Evolutionary conservation across 768 basidiomycete genomes (phyloP).

Genomic region (Termitomyces sp.): DNA sequence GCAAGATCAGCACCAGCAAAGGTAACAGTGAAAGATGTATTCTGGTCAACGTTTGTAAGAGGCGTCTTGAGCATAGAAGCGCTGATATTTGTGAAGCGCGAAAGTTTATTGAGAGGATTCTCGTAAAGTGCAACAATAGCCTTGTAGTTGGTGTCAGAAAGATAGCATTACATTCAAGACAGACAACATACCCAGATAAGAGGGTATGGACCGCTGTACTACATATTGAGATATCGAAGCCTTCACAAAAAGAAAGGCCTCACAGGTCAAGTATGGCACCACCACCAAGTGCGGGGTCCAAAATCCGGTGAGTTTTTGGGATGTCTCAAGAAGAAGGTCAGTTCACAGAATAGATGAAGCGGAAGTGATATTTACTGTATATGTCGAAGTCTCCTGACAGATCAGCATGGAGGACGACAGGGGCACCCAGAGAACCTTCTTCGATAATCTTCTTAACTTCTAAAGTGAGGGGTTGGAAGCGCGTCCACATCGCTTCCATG

Average conservation of each 20-base stretch:
- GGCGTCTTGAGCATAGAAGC: conserved; percentile 78
- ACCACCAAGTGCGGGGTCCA: conserved; percentile 78
- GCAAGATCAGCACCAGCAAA: conserved; percentile 57
- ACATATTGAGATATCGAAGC: not conserved
- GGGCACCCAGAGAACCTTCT: conserved; percentile 60
- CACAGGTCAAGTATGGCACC: conserved; percentile 84
- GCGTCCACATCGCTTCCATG: conserved; percentile 92
- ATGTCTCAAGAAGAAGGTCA: conserved; percentile 39
- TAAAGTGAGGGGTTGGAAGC: conserved; percentile 67
- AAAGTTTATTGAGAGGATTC: conserved; percentile 64
- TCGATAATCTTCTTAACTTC: conserved; percentile 66
- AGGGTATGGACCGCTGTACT: conserved; percentile 74
- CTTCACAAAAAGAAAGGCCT: conserved; percentile 18
- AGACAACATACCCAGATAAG: conserved; percentile 61
- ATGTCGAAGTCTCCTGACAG: conserved; percentile 68
- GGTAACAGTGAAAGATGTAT: conserved; percentile 69
- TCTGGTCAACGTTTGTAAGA: conserved; percentile 74
- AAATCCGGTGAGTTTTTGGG: conserved; percentile 67
- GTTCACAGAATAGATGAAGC: not conserved
- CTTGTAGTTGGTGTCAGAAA: conserved; percentile 28
- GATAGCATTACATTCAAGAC: not conserved
- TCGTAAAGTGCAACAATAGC: conserved; percentile 79
- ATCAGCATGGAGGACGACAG: conserved; percentile 70
- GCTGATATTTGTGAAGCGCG: conserved; percentile 53
- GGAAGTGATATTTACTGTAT: conserved; percentile 43